Conservation (phyloP, 2,329 filamentous ascomycete species). For the Diaporthe citrichinensis region DNA sequence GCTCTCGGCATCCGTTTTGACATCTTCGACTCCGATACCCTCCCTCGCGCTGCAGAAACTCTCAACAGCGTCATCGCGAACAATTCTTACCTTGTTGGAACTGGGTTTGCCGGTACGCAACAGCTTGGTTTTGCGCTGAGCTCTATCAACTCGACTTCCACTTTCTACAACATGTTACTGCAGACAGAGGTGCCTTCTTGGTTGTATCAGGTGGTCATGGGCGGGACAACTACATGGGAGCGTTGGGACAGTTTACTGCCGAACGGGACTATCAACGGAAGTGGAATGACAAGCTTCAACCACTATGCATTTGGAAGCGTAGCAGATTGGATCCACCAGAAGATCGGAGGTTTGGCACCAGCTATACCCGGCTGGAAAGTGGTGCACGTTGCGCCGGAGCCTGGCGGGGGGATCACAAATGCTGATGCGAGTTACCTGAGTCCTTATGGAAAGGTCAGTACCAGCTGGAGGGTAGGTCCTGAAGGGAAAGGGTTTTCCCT, state of each 20-base stretch:
- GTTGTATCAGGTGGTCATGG: constrained; percentile 27
- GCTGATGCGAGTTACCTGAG: background rate
- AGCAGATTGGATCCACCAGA: constrained; percentile 22
- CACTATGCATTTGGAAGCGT: constrained; percentile 22
- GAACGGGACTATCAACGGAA: constrained; percentile 14
- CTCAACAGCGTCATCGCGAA: constrained; percentile 11
- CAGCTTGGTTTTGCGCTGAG: constrained; percentile 44
- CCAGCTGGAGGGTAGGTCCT: constrained; percentile 7
- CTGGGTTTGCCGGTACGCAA: constrained; percentile 44
- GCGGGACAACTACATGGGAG: constrained; percentile 29
- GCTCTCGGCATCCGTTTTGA: constrained; percentile 23
- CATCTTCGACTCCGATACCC: background rate
- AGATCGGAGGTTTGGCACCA: constrained; percentile 18
- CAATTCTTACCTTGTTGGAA: constrained; percentile 41
- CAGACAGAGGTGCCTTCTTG: constrained; percentile 28
- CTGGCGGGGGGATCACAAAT: constrained; percentile 3
- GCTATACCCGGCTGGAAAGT: background rate
- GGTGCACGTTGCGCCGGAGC: constrained; percentile 3
- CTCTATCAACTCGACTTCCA: constrained; percentile 2
- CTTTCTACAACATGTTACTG: constrained; percentile 29
- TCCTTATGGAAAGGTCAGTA: constrained; percentile 2
- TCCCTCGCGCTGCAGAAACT: constrained; percentile 11
- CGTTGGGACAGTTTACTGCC: constrained; percentile 24
- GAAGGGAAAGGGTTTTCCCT: background rate
- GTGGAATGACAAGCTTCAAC: constrained; percentile 18